Conservation (phyloP, 345 rosid genomes). For the Ceriops tagal region DNA sequence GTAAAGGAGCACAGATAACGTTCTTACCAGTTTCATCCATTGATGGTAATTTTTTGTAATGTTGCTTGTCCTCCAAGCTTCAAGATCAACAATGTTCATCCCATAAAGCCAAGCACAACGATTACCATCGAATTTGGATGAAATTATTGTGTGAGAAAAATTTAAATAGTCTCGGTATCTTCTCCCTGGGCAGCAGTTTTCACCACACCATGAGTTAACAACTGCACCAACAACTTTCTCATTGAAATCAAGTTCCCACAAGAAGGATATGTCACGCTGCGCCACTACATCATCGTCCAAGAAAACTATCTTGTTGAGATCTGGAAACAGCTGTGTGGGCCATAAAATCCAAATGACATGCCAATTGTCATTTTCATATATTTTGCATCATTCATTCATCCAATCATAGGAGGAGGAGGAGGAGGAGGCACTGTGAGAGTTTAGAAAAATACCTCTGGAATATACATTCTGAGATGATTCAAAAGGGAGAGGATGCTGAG, state of each 20-base stretch:
- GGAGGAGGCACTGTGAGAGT: slow-evolving; percentile 2
- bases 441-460: slow-evolving; percentile 57
- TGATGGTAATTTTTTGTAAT: slow-evolving; percentile 57
- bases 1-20: not conserved
- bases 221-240: slow-evolving; percentile 81
- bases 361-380: slow-evolving; percentile 17
- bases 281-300: slow-evolving; percentile 90
- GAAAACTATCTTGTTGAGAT: slow-evolving; percentile 79
- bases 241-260: slow-evolving; percentile 74
- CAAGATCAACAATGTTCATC: slow-evolving; percentile 78
- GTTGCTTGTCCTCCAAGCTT: slow-evolving; percentile 74
- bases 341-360: slow-evolving; percentile 39
- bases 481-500: slow-evolving; percentile 66
- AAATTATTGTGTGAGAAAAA: slow-evolving; percentile 67
- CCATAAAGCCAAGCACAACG: slow-evolving; percentile 89
- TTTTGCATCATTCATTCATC: slow-evolving; percentile 18
- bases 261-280: slow-evolving; percentile 73
- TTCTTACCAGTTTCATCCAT: slow-evolving; percentile 73
- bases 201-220: slow-evolving; percentile 63
- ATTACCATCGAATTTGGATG: slow-evolving; percentile 49
- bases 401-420: not conserved
- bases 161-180: slow-evolving; percentile 75
- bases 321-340: slow-evolving; percentile 77
- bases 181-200: slow-evolving; percentile 80
- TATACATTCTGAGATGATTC: slow-evolving; percentile 81